Conservation (phyloP, 345 rosid species). For the Eucalyptus melliodora region DNA sequence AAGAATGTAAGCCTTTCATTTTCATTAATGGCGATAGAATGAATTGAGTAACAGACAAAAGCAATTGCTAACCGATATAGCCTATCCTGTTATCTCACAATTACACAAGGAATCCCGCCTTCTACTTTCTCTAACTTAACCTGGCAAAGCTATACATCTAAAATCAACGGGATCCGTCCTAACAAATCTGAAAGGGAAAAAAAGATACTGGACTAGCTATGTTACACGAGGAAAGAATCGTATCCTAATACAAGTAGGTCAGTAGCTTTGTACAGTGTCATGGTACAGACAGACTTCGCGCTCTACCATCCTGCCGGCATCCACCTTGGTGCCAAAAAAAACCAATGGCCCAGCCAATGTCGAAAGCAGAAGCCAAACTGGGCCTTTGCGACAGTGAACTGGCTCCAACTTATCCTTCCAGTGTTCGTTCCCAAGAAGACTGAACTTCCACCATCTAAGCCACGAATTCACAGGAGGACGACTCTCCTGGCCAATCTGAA, state of each 20-base stretch:
- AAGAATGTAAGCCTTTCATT: background rate
- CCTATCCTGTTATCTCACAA: conserved; percentile 19
- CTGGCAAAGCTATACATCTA: conserved; percentile 34
- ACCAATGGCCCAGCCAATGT: conserved; percentile 9
- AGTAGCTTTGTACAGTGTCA: conserved; percentile 29
- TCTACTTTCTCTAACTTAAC: conserved; percentile 18
- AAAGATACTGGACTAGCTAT: background rate
- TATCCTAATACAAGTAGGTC: conserved; percentile 31
- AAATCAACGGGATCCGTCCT: conserved; percentile 8
- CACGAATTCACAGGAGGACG: background rate
- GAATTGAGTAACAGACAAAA: background rate
- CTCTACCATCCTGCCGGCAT: background rate
- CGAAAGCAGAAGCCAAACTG: conserved; percentile 1
- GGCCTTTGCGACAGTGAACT: background rate
- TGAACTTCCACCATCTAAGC: background rate
- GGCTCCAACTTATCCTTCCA: conserved; percentile 3
- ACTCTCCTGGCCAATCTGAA: background rate
- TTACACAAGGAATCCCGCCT: conserved; percentile 15
- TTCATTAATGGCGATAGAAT: background rate
- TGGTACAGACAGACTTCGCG: conserved; percentile 20
- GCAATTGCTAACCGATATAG: background rate
- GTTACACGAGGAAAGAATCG: conserved; percentile 33
- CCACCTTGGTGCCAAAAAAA: conserved; percentile 12
- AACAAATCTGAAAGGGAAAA: conserved; percentile 9
- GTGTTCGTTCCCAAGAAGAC: background rate